A percentile compares a stretch with the other conserved stretches of the same genome.
Conservation (phyloP, 2,329 filamentous ascomycete species). For the Arthrobotrys musiformis region DNA sequence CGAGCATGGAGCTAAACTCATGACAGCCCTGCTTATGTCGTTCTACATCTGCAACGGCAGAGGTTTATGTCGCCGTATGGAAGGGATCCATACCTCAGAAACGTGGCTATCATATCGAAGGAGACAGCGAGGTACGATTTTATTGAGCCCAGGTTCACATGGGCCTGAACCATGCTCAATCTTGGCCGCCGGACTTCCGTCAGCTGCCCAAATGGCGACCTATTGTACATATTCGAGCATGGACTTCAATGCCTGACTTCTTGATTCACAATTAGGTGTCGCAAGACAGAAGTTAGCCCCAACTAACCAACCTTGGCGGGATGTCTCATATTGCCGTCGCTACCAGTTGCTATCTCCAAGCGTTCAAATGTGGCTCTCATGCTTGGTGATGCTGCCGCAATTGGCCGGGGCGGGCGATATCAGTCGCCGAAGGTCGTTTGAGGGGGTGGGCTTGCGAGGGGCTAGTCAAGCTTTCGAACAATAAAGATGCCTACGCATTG, state of each 20-base stretch:
- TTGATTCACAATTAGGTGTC: slow-evolving; percentile 20
- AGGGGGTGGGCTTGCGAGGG: slow-evolving; percentile 36
- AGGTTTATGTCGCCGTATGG: slow-evolving; percentile 49
- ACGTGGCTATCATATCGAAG: slow-evolving; percentile 41
- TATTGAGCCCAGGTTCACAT: slow-evolving; percentile 37
- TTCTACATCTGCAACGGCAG: slow-evolving; percentile 44
- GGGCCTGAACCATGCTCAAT: slow-evolving; percentile 39
- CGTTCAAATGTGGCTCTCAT: slow-evolving; percentile 49
- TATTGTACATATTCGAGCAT: slow-evolving; percentile 33
- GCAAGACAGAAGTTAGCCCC: slow-evolving; percentile 22
- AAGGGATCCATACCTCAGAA: slow-evolving; percentile 42
- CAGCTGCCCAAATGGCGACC: slow-evolving; percentile 54
- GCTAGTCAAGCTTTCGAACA: slow-evolving; percentile 40
- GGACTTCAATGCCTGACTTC: slow-evolving; percentile 41
- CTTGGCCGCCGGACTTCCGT: slow-evolving; percentile 38
- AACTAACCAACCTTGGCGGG: slow-evolving; percentile 42
- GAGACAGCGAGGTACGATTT: background rate
- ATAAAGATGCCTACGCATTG: slow-evolving; percentile 13
- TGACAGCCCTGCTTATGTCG: slow-evolving; percentile 22
- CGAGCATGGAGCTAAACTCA: slow-evolving; percentile 34
- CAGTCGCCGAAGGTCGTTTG: slow-evolving; percentile 51
- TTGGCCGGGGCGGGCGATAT: slow-evolving; percentile 50
- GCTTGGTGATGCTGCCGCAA: slow-evolving; percentile 48
- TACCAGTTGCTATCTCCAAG: slow-evolving; percentile 49
- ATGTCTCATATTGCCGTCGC: slow-evolving; percentile 54